A percentile compares a stretch with the other conserved stretches of the same genome.
phyloP scores from a whole-genome alignment of 768 basidiomycete species.

The Mycena vulgaris region DNA sequence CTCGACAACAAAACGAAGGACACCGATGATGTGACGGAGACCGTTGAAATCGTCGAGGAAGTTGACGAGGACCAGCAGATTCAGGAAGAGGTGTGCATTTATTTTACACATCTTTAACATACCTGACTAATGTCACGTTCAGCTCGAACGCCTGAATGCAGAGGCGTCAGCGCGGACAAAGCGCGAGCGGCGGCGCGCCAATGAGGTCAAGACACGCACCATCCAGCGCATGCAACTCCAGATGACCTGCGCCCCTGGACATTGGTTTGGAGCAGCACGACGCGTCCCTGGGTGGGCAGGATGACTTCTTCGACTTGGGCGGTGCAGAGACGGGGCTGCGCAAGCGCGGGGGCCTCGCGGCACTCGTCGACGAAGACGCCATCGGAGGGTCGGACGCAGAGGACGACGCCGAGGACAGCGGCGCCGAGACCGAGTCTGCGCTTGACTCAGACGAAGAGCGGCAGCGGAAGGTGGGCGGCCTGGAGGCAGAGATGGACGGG shows the following conservation, averaged over 20 bases:
- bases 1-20: constrained; percentile 84
- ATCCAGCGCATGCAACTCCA: constrained; percentile 96
- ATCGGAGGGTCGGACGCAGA: constrained; percentile 62
- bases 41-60: constrained; percentile 73
- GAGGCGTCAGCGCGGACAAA: constrained; percentile 83
- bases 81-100: constrained; percentile 79
- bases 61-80: constrained; percentile 93
- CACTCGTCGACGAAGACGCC: constrained; percentile 59
- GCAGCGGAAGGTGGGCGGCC: constrained; percentile 68
- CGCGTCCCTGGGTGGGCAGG: constrained; percentile 81
- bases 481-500: constrained; percentile 92
- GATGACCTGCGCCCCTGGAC: constrained; percentile 98
- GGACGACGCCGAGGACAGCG: constrained; percentile 52
- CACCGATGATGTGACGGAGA: constrained; percentile 84
- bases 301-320: constrained; percentile 91
- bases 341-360: constrained; percentile 58
- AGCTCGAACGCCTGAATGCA: constrained; percentile 89
- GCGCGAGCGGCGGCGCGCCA: constrained; percentile 86
- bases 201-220: constrained; percentile 90
- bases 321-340: constrained; percentile 63
- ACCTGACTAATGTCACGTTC: constrained; percentile 18
- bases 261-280: constrained; percentile 92
- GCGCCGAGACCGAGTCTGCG: constrained; percentile 55
- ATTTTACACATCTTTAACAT: neutral
- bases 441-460: constrained; percentile 80